Base-by-base conservation (phyloP, 1,139 yeast genomes). In the Scheffersomyces lignicola region DNA sequence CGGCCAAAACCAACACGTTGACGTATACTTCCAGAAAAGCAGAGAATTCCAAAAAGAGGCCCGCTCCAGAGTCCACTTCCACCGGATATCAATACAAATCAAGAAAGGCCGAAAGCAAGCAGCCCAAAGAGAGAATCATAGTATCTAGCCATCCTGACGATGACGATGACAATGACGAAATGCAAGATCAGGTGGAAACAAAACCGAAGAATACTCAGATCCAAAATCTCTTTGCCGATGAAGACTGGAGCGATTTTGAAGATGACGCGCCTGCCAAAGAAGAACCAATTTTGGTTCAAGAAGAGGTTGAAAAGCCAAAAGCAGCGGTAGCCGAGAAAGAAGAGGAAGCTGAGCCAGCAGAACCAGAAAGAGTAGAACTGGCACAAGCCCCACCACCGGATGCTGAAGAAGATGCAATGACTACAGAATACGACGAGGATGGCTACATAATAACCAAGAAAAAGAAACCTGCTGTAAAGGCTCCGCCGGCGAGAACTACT, bases 61-160 rank as follows among this genome's bases (percentile, higher is more conserved):
- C 44, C 14, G 15, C 40, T 5, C 34, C 44, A 9, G 45, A 47
- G 17, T 48, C 49, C 1, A 35, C 43, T 6, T 29, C 41, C 3
- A 26, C 49, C 4, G 43, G 45, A 4, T 66, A 60, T 43, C 62
- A 60, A 34, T 69, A 69, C 43, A 65, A 67, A 43, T 68, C 74
- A 2, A 49, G 75, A 17, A 69, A 69, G 36, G 25, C 47, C 12
- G 66, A 63, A 28, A 47, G 42, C 10, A 48, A 45, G 24, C 54
- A 52, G 24, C 69, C 69, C 2, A 61, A 53, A 33, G 73, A 69
- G 33, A 51, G 69, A 29, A 69, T 68, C 13, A 61, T 68, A 2
- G 50, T 62, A 7, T 61, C 73, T 1, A 38, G 38, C 25, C 45
- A 39, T 5, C 50, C 47, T 2, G 54, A 44, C 3, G 61, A 49